Evolutionary conservation across 495 filamentous ascomycete species (phyloP).

Genomic region (Aspergillus affinis): DNA sequence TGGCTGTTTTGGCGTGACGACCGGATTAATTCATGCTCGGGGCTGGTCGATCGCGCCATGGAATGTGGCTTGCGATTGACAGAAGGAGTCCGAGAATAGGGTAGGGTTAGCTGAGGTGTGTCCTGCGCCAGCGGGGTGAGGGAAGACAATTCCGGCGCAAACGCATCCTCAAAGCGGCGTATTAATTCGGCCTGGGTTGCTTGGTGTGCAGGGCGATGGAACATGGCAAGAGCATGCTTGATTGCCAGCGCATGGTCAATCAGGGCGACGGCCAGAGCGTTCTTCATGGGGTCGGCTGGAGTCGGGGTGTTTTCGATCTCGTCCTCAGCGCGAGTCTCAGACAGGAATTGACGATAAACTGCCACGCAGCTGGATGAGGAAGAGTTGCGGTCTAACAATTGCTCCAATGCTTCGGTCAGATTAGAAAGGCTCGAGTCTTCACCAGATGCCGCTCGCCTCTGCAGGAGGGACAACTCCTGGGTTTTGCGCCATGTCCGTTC

Average conservation of each 20-base stretch:
- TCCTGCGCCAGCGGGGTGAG: constrained; percentile 29
- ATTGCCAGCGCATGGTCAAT: constrained; percentile 87
- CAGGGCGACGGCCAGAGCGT: constrained; percentile 80
- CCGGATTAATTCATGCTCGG: constrained; percentile 41
- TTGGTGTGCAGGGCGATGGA: constrained; percentile 57
- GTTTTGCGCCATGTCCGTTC: constrained; percentile 93
- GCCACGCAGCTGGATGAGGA: constrained; percentile 66
- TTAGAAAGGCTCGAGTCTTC: constrained; percentile 63
- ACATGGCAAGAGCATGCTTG: constrained; percentile 75
- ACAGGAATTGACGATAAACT: constrained; percentile 71
- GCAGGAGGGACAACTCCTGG: constrained; percentile 72
- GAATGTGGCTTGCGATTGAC: constrained; percentile 27
- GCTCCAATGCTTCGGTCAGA: constrained; percentile 69
- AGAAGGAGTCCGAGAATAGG: constrained; percentile 24
- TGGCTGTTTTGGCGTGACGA: constrained; percentile 31
- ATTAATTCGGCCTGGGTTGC: constrained; percentile 57
- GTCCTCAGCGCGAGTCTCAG: constrained; percentile 48
- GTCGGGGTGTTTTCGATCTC: constrained; percentile 39
- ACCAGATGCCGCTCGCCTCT: constrained; percentile 71
- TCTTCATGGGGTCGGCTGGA: constrained; percentile 66
- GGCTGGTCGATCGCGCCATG: constrained; percentile 34
- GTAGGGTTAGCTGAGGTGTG: constrained; percentile 27
- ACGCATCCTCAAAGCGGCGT: constrained; percentile 45
- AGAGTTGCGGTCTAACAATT: constrained; percentile 66
- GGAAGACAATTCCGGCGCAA: constrained; percentile 48